Evolutionary conservation across 768 basidiomycete genomes (phyloP).

Genomic region (Mycena vitilis): DNA sequence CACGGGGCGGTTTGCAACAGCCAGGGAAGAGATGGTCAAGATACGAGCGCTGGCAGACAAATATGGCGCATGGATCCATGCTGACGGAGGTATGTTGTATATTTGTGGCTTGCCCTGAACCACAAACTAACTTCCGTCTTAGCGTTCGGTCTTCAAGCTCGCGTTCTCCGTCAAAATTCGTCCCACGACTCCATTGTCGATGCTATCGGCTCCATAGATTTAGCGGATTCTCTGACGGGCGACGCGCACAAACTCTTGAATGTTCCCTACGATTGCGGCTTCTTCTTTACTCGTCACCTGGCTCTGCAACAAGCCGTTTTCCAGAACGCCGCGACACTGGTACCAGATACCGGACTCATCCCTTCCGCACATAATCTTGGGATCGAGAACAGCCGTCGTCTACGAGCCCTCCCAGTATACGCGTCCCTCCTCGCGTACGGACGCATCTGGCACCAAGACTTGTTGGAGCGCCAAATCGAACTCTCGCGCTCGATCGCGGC

Average conservation of each 20-base stretch:
- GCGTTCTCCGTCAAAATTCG: conserved; percentile 12
- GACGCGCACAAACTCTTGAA: conserved; percentile 35
- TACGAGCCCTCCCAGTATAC: conserved; percentile 33
- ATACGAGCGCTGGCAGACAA: conserved; percentile 34
- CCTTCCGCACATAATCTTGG: conserved; percentile 36
- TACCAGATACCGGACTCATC: conserved; percentile 14
- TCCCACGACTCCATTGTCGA: conserved; percentile 13
- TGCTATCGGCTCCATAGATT: conserved; percentile 16
- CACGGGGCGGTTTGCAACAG: conserved; percentile 32
- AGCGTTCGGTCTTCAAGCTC: conserved; percentile 35
- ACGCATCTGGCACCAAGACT: conserved; percentile 25
- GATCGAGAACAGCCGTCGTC: conserved; percentile 33
- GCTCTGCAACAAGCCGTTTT: conserved; percentile 31
- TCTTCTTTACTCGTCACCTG: conserved; percentile 30
- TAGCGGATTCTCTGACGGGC: conserved; percentile 33
- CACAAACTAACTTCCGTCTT: background rate
- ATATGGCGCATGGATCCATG: conserved; percentile 34
- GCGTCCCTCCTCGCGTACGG: conserved; percentile 33
- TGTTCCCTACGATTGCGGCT: conserved; percentile 34
- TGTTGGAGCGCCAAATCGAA: conserved; percentile 31
- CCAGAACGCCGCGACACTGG: conserved; percentile 19
- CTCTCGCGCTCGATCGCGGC: conserved; percentile 29
- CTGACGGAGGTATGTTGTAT: conserved; percentile 26
- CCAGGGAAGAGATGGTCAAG: conserved; percentile 22
- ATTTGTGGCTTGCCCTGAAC: too few species aligned